These are phyloP conservation scores for Auricularia heimuer DNA, from an alignment of 768 basidiomycete genomes.

Conservation along the genomic window DNA sequence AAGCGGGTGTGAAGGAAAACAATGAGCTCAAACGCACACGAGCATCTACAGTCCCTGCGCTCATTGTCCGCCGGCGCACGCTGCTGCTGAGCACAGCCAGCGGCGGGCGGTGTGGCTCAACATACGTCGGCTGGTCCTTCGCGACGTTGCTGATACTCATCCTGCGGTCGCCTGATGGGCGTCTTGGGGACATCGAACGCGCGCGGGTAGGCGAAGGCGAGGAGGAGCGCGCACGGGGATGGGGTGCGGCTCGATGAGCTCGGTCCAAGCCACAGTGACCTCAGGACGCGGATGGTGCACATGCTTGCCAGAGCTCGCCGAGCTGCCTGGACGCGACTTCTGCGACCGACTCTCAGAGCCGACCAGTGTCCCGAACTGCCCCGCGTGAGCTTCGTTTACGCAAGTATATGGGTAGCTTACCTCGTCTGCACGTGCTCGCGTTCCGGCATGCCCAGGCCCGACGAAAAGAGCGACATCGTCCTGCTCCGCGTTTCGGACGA, in stretches of 20 bases:
- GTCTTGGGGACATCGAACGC: not conserved
- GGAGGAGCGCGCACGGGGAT: not conserved
- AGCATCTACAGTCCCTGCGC: no score
- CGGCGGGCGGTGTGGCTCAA: no score
- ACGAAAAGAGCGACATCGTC: not conserved
- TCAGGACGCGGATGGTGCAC: not conserved
- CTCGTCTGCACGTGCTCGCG: not conserved
- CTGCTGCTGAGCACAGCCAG: no score
- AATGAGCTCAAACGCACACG: no score
- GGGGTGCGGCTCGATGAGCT: not conserved
- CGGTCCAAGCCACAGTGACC: not conserved
- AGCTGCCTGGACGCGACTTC: not conserved
- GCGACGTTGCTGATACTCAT: no score
- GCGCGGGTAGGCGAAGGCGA: not conserved
- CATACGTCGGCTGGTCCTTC: no score
- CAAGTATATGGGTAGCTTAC: not conserved
- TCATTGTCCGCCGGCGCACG: no score
- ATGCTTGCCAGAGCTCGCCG: not conserved
- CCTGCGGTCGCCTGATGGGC: no score
- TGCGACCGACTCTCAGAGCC: not conserved
- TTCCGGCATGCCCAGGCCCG: no score
- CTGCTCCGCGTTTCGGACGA: not conserved
- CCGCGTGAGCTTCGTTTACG: no score
- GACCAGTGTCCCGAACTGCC: not conserved
- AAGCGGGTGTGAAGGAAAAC: no score